A percentile compares a stretch with the other conserved stretches of the same genome.
These are phyloP conservation scores for Cytospora leucostoma DNA, from an alignment of 2,329 filamentous ascomycete genomes.

Conservation along the genomic window DNA sequence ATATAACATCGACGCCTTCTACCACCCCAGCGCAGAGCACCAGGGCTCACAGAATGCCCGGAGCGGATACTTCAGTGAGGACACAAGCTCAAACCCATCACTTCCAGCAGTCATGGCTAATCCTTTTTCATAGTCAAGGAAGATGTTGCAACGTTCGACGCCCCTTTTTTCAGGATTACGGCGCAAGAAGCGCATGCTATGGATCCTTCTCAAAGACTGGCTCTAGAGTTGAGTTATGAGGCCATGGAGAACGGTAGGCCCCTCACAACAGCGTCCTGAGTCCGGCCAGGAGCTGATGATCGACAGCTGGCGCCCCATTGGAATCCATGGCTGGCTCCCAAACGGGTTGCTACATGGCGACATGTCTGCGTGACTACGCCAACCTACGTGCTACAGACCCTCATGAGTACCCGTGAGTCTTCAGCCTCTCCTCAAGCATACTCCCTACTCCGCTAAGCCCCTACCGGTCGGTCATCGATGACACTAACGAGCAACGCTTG, in stretches of 20 bases:
- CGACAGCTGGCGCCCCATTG: slow-evolving; percentile 13
- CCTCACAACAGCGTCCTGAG: neutral
- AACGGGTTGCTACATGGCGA: slow-evolving; percentile 18
- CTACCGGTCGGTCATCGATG: no score
- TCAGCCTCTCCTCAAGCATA: no score
- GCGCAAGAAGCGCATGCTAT: slow-evolving; percentile 9
- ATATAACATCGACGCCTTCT: slow-evolving; percentile 26
- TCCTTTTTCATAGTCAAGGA: slow-evolving; percentile 4
- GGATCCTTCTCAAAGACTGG: slow-evolving; percentile 6
- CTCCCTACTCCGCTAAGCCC: no score
- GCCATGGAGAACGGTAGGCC: slow-evolving; percentile 5
- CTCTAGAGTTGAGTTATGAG: slow-evolving; percentile 6
- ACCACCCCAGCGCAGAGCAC: slow-evolving; percentile 13
- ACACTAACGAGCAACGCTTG: neutral
- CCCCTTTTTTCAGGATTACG: slow-evolving; percentile 1
- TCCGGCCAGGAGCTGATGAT: neutral
- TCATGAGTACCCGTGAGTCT: slow-evolving; percentile 13
- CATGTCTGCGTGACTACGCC: slow-evolving; percentile 5
- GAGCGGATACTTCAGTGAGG: slow-evolving; percentile 9
- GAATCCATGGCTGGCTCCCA: slow-evolving; percentile 10
- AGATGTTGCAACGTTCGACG: slow-evolving; percentile 13
- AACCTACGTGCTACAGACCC: slow-evolving; percentile 9
- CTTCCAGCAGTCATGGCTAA: neutral
- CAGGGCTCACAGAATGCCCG: slow-evolving; percentile 11
- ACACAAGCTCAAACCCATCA: neutral